Percentiles rank a stretch among this genome's conserved stretches.
These are phyloP conservation scores for Dactylonectria macrodidyma DNA, from an alignment of 2,329 filamentous ascomycete species.

Conservation along the genomic window DNA sequence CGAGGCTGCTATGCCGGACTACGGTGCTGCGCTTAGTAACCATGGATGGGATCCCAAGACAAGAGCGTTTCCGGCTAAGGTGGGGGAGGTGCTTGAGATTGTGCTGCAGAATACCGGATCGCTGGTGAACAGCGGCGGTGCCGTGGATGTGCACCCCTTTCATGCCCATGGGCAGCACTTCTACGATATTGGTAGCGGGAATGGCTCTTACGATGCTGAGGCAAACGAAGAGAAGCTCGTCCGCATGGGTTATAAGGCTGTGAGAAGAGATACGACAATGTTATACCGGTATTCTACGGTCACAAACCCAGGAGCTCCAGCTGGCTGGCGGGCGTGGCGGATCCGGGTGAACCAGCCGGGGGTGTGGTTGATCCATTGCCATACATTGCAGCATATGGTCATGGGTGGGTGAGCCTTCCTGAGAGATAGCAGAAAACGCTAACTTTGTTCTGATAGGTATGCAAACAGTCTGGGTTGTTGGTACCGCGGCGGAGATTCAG, in stretches of 20 bases:
- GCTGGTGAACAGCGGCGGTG: conserved; percentile 44
- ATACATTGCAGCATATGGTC: conserved; percentile 70
- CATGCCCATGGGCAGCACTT: no score
- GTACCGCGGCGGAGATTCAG: conserved; percentile 39
- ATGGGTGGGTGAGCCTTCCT: conserved; percentile 58
- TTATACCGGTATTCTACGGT: conserved; percentile 57
- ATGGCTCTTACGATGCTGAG: no score
- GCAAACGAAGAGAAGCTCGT: no score
- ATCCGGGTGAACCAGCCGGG: conserved; percentile 66
- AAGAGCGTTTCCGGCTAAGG: conserved; percentile 64
- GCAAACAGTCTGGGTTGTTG: conserved; percentile 49
- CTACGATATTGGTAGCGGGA: no score
- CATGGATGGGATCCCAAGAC: conserved; percentile 68
- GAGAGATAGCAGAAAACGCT: no score
- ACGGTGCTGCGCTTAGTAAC: conserved; percentile 64
- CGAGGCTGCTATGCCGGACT: conserved; percentile 57
- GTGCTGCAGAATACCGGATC: conserved; percentile 61
- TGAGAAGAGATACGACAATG: no score
- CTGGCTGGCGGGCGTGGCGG: conserved; percentile 73
- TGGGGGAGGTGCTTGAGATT: conserved; percentile 71
- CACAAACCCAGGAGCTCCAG: conserved; percentile 56
- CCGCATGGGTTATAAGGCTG: no score
- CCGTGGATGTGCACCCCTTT: no score
- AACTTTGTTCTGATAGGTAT: conserved; percentile 45
- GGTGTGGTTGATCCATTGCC: conserved; percentile 76